Conservation (phyloP, 805 yeast genomes). For the Lipomyces spencermartinsiae region DNA sequence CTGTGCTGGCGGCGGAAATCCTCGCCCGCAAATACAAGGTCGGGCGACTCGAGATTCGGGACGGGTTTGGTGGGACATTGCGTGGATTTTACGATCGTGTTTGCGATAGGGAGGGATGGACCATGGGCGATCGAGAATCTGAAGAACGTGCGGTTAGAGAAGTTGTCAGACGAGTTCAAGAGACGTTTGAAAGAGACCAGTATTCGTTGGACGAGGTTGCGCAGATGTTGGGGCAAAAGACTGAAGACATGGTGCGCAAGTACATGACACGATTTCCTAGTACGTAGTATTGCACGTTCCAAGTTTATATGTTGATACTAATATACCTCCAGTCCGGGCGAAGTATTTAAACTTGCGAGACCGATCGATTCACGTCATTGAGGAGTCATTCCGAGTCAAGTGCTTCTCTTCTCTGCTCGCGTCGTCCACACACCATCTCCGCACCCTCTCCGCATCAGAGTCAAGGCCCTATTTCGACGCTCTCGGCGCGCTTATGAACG, state of each 20-base stretch:
- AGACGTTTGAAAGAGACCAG: conserved; percentile 46
- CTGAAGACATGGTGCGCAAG: conserved; percentile 51
- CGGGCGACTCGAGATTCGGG: conserved; percentile 54
- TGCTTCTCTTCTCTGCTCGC: conserved; percentile 46
- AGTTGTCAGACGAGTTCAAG: conserved; percentile 15
- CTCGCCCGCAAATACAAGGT: conserved; percentile 59
- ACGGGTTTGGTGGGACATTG: conserved; percentile 58
- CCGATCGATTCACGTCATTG: conserved; percentile 67
- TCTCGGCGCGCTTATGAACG: conserved; percentile 65
- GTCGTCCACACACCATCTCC: conserved; percentile 43
- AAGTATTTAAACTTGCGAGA: conserved; percentile 61
- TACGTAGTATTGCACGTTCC: neutral
- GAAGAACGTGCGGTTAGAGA: conserved; percentile 47
- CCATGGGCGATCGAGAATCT: conserved; percentile 46
- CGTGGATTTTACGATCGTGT: conserved; percentile 49
- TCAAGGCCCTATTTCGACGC: conserved; percentile 49
- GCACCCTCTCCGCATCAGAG: conserved; percentile 38
- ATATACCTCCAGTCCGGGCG: conserved; percentile 52
- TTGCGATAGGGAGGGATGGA: conserved; percentile 23
- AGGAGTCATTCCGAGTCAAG: conserved; percentile 66
- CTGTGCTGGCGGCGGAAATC: conserved; percentile 66
- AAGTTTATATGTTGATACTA: neutral
- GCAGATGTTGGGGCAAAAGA: conserved; percentile 51
- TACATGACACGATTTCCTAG: conserved; percentile 58
- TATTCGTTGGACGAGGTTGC: conserved; percentile 60